Base-by-base conservation (phyloP, 1,284 basidiomycete genomes). In the Papiliotrema flavescens region DNA sequence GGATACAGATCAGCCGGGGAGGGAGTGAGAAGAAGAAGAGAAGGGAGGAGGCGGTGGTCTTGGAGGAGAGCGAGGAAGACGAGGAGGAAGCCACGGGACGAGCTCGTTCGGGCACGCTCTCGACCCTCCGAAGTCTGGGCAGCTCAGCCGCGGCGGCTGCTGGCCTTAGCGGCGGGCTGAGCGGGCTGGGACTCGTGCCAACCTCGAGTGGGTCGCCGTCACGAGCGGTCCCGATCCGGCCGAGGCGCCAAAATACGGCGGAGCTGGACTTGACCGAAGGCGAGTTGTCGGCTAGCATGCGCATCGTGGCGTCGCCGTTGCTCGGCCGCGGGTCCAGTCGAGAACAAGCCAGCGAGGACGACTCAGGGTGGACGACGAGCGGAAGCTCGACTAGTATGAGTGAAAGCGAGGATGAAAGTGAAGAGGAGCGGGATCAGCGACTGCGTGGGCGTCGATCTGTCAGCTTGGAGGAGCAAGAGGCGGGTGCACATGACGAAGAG, bases 351-450 rank as follows among this genome's bases (percentile, higher is more conserved):
- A 54, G 54, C 15, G 58, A 56, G 17, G 59, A 60, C 15, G 62
- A 64, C 41, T 60, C 54, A 7, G 60, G 56, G 2, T 67, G 65
- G 65, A 62, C 60, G 3, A 60, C 60, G 15, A 47, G 45, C 3
- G 54, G 56, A 11, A 57, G 51, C 40, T 56, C 56, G 15, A 53
- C 53, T 43, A 44, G 42, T 20, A 15, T 22, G 42, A 44, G 42
- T 23, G 26, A 47, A 34, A 54, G 54, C 34, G 43, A 47, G n/a
- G 60, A 59, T n/a, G 54, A 51, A 39, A 46, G 40, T 13, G 36
- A 23, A 19, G 41, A 41, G 44, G 57, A 34, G 39, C 51, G 51
- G 61, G 37, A 35, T 20, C 15, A 40, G 39, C 5, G 39, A 20
- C 28, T 32, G 11, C 51, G 53, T 60, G 37, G 34, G 17, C 15